Percentiles rank a stretch among this genome's conserved stretches.
phyloP scores from a whole-genome alignment of 768 basidiomycete species.

The Strobilomyces dryophilus region DNA sequence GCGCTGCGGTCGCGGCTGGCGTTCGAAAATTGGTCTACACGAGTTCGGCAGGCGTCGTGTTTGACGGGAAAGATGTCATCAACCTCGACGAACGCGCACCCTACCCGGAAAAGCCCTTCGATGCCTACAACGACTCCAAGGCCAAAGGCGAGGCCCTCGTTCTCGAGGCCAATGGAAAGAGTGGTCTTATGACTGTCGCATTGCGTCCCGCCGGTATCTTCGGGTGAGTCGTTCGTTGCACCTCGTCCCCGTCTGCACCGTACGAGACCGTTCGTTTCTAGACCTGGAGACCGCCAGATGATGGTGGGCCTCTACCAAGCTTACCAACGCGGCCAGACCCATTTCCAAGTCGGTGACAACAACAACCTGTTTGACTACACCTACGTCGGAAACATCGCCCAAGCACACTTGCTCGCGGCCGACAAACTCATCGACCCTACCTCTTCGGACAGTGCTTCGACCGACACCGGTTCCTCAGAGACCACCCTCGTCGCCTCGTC shows the following conservation, averaged over 20 bases:
- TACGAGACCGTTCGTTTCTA: constrained; percentile 25
- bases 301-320: constrained; percentile 77
- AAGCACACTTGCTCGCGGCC: constrained; percentile 90
- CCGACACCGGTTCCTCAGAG: constrained; percentile 21
- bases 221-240: constrained; percentile 52
- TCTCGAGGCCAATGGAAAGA: constrained; percentile 80
- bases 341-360: constrained; percentile 93
- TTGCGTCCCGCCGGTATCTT: constrained; percentile 94
- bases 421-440: constrained; percentile 67
- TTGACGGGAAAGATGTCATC: constrained; percentile 75
- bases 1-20: constrained; percentile 66
- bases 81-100: constrained; percentile 87
- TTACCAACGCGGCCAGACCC: constrained; percentile 76
- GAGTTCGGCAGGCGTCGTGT: constrained; percentile 87
- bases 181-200: constrained; percentile 83
- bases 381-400: constrained; percentile 93
- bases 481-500: constrained; percentile 41
- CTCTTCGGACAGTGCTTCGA: constrained; percentile 29
- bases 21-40: constrained; percentile 93
- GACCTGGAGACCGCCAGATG: constrained; percentile 88
- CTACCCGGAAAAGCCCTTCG: constrained; percentile 68
- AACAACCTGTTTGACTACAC: constrained; percentile 95
- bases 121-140: constrained; percentile 94
- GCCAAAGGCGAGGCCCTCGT: constrained; percentile 82
- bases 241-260: constrained; percentile 2